These are phyloP conservation scores for Aureobasidium sp. DNA, from an alignment of 2,329 filamentous ascomycete genomes.

Conservation along the genomic window DNA sequence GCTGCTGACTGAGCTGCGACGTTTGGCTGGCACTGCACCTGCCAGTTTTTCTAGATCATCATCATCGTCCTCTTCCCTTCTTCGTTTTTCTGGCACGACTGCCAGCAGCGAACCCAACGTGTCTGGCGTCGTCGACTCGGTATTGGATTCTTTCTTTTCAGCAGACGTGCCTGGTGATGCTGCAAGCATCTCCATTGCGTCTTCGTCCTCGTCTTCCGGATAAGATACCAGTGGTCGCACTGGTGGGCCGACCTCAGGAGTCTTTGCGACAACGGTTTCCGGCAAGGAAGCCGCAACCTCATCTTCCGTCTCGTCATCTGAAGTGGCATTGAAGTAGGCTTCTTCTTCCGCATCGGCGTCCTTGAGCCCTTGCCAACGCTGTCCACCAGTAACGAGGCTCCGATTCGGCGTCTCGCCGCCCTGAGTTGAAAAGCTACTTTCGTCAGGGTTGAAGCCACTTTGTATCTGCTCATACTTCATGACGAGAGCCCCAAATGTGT, in stretches of 20 bases:
- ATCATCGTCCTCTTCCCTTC: constrained; percentile 87
- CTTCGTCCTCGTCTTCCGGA: constrained; percentile 64
- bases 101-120: constrained; percentile 54
- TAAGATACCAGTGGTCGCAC: constrained; percentile 82
- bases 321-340: constrained; percentile 78
- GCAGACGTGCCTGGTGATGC: constrained; percentile 27
- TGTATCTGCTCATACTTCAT: constrained; percentile 71
- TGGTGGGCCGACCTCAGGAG: constrained; percentile 57
- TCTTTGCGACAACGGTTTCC: constrained; percentile 27
- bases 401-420: constrained; percentile 49
- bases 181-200: constrained; percentile 47
- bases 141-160: constrained; percentile 19
- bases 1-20: constrained; percentile 33
- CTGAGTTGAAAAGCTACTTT: constrained; percentile 61
- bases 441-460: constrained; percentile 53
- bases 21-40: constrained; percentile 32
- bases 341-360: constrained; percentile 83
- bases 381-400: constrained; percentile 49
- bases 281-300: constrained; percentile 23
- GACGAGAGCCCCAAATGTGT: constrained; percentile 74
- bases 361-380: constrained; percentile 60
- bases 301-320: constrained; percentile 77
- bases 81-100: constrained; percentile 77
- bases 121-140: constrained; percentile 22
- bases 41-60: constrained; percentile 85